Conservation (phyloP, 2,329 filamentous ascomycete species). For the Apiospora hydei region DNA sequence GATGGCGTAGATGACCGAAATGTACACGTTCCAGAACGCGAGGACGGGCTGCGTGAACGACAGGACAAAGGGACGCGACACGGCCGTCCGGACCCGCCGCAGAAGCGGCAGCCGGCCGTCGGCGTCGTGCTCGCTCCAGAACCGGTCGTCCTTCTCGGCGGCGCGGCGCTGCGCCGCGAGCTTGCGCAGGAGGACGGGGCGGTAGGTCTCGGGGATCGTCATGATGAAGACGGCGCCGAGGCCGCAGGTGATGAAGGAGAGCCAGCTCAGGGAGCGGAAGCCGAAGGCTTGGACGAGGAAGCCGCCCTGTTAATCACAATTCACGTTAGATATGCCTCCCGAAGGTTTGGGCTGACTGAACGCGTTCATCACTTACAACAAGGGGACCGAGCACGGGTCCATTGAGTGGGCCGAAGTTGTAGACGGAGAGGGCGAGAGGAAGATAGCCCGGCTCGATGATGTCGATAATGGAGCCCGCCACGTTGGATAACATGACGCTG, state of each 20-base stretch:
- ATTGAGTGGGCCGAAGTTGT: conserved; percentile 69
- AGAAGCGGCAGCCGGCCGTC: conserved; percentile 62
- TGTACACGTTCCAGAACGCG: conserved; percentile 62
- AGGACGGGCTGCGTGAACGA: conserved; percentile 66
- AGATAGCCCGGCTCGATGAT: conserved; percentile 66
- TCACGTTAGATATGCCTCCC: not conserved
- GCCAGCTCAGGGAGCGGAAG: conserved; percentile 71
- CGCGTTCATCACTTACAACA: too few species aligned
- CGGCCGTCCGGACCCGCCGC: conserved; percentile 62
- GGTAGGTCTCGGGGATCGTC: conserved; percentile 61
- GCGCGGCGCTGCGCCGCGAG: conserved; percentile 55
- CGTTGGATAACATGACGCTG: conserved; percentile 68
- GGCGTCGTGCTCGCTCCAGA: conserved; percentile 66
- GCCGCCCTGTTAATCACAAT: conserved; percentile 56
- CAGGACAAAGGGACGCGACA: conserved; percentile 67
- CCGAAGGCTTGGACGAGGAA: conserved; percentile 65
- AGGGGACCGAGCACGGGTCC: conserved; percentile 48
- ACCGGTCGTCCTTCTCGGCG: conserved; percentile 57
- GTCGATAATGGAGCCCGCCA: conserved; percentile 68
- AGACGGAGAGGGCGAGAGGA: conserved; percentile 68
- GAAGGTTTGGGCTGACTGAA: too few species aligned
- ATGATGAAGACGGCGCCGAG: conserved; percentile 58
- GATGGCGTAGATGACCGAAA: conserved; percentile 69
- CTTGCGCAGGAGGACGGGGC: conserved; percentile 58
- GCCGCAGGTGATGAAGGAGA: conserved; percentile 61